Conservation (phyloP, 2,329 filamentous ascomycete genomes). For the Zymoseptoria ardabiliae region DNA sequence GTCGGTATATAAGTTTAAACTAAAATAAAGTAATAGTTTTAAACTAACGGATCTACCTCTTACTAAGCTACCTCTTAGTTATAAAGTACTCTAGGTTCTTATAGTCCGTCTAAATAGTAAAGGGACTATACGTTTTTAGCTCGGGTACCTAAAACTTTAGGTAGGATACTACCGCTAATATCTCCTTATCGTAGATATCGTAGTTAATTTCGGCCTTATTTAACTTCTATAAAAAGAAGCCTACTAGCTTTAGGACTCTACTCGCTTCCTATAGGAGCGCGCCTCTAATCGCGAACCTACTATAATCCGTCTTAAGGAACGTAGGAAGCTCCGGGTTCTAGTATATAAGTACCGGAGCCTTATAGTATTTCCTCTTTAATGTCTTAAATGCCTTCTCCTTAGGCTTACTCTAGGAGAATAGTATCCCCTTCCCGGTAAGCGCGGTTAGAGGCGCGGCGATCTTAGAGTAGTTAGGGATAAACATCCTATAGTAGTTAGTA, state of each 20-base stretch:
- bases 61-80: constrained; percentile 12
- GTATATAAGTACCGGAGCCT: constrained; percentile 8
- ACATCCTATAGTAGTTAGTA: neutral
- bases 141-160: constrained; percentile 21
- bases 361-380: constrained; percentile 13
- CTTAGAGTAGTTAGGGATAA: neutral
- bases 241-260: constrained; percentile 1
- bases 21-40: constrained; percentile 3
- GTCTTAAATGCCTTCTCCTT: constrained; percentile 6
- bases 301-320: constrained; percentile 14
- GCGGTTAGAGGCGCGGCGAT: constrained; percentile 3
- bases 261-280: constrained; percentile 2
- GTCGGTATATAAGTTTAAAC: constrained; percentile 8
- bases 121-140: constrained; percentile 8
- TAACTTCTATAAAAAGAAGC: constrained; percentile 25
- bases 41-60: constrained; percentile 8
- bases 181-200: constrained; percentile 27
- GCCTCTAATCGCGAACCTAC: constrained; percentile 9
- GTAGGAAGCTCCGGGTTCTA: constrained; percentile 12
- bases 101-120: constrained; percentile 24
- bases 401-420: constrained; percentile 9
- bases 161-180: constrained; percentile 23
- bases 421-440: constrained; percentile 9
- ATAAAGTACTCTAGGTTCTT: constrained; percentile 26
- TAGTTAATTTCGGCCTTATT: no score